Base-by-base conservation (phyloP, 2,329 filamentous ascomycete genomes). In the Fusarium duplospermum region DNA sequence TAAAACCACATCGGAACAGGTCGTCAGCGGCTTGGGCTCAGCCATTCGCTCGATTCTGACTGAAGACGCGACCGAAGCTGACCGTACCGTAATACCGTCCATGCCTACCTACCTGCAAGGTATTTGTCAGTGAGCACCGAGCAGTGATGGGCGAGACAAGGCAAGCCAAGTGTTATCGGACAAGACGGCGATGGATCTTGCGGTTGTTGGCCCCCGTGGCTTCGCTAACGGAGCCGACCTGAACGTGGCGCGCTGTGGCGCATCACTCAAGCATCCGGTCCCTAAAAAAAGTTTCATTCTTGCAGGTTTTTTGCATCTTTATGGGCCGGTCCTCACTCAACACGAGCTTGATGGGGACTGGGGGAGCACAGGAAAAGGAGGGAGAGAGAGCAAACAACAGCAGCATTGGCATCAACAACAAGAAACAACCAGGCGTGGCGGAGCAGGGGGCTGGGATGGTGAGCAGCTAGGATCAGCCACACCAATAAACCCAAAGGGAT, bases 201-300 rank as follows among this genome's bases (percentile, higher is more conserved):
- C 69, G 57, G 69, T 69, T 67, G 59, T 50, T 50, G 45, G 45
- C 22, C 61, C 66, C 66, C 61, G 68, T 64, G 64, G 74, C 64
- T 69, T 70, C 27, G 56, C 58, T 75, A 66, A 68, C 62, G 52
- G 67, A 76, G 63, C 36, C 65, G 52, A 64, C 69, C 67, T 67
- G 62, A 69, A 71, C 50, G 76, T 78, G 75, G 76, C 76, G 69
- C 45, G 52, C 36, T 71, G 67, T 78, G 74, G 71, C 66, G 75
- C 52, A 77, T 69, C 59, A 58, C 50, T 65, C 52, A 50, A 52
- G 62, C 59, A 59, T 62, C 67, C 57, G 38, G 14, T 52, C 62
- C 20, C 57, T 27, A 58, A 63, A 69, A 69, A 64, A 63, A 22
- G 42, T 36, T 36, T 71, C 63, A 42, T 18, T 56, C 33, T 63